These are phyloP conservation scores for Arthrobotrys sinensis DNA, from an alignment of 2,329 filamentous ascomycete genomes.

Conservation along the genomic window DNA sequence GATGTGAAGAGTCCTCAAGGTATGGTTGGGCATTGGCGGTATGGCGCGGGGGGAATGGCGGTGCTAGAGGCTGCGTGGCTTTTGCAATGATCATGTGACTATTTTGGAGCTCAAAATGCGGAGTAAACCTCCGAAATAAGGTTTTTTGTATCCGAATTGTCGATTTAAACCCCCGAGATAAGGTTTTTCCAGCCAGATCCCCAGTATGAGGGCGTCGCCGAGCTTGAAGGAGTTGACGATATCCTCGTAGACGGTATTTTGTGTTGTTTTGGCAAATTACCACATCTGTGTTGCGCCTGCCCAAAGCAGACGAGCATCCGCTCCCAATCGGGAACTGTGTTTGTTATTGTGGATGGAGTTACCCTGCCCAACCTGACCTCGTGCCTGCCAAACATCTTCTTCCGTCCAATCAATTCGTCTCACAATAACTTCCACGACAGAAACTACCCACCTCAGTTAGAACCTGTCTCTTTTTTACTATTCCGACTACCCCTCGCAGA, in stretches of 20 bases:
- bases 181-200: not conserved
- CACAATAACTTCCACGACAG: not conserved
- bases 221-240: not conserved
- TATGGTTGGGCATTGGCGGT: no score
- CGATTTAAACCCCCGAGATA: not conserved
- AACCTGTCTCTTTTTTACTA: no score
- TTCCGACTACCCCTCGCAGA: conserved; percentile 5
- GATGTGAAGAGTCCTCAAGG: no score
- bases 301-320: not conserved
- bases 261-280: conserved; percentile 14
- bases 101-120: conserved; percentile 8
- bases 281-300: conserved; percentile 14
- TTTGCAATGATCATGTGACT: conserved; percentile 3
- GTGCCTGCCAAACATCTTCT: not conserved
- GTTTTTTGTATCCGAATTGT: not conserved
- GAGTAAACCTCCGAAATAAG: not conserved
- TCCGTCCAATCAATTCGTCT: not conserved
- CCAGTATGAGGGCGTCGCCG: no score
- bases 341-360: conserved; percentile 25
- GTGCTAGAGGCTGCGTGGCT: not conserved
- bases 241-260: not conserved
- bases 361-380: conserved; percentile 18
- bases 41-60: not conserved
- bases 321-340: conserved; percentile 23
- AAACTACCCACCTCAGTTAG: no score